Conservation (phyloP, 2,329 filamentous ascomycete genomes). For the Cladobotryum mycophilum region DNA sequence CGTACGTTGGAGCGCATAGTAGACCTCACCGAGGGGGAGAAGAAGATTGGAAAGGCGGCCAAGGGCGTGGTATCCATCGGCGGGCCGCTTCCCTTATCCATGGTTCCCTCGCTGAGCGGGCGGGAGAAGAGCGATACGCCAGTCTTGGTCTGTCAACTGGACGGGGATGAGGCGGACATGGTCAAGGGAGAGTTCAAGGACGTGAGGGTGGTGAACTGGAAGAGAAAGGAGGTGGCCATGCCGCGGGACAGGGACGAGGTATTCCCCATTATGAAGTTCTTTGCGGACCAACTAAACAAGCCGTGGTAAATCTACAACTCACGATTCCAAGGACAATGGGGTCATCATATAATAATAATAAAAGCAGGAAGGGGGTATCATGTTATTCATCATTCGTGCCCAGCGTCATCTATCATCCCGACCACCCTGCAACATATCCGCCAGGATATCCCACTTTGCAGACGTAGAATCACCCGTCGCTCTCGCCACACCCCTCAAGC, state of each 20-base stretch:
- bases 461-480: conserved; percentile 57
- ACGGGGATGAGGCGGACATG: conserved; percentile 55
- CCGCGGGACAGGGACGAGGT: conserved; percentile 79
- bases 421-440: conserved; percentile 63
- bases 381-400: conserved; percentile 15
- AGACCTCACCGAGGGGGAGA: conserved; percentile 21
- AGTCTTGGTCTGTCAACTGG: conserved; percentile 54
- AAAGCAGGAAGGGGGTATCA: conserved; percentile 19
- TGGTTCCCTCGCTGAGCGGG: conserved; percentile 39
- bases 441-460: conserved; percentile 71
- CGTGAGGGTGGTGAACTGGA: conserved; percentile 64
- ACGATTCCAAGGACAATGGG: neutral
- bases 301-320: neutral
- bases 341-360: neutral
- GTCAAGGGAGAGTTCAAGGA: conserved; percentile 61
- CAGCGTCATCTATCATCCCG: conserved; percentile 18
- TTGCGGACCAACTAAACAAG: conserved; percentile 54
- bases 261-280: conserved; percentile 81
- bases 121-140: conserved; percentile 55
- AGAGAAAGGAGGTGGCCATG: conserved; percentile 70
- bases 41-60: conserved; percentile 23
- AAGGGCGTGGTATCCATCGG: conserved; percentile 60
- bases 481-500: conserved; percentile 67
- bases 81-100: conserved; percentile 48
- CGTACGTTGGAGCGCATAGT: conserved; percentile 28